Base-by-base conservation (phyloP, 2,329 filamentous ascomycete genomes). In the Plenodomus lindquistii region DNA sequence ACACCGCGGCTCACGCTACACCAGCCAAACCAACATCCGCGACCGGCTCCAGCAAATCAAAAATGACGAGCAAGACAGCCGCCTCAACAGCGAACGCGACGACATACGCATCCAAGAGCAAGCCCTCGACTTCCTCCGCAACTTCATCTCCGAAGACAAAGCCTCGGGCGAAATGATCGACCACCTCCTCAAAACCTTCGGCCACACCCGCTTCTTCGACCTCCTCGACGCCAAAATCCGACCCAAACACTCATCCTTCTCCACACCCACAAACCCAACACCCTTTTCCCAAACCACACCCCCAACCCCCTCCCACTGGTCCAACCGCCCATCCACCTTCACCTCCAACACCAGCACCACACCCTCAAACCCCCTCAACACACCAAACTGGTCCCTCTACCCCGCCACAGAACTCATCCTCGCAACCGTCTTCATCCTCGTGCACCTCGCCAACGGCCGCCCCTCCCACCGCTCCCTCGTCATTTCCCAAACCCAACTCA, bases 51-150 rank as follows among this genome's bases (percentile, higher is more conserved):
- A 73, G 24, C 71, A 74, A 4, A 75, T 78, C 20, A 66, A 85
- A 48, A 86, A 89, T 42, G 78, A 81, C 13, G 89, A 94, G 65
- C 75, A 86, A 38, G 87, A 88, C 53, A 82, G 85, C 18, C 78
- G 80, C 19, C 81, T 85, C 22, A 86, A 86, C 65, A 84, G 86
- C 16, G 83, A 87, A 43, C 85, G 85, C 57, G 88, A 96, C 57
- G 89, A 95, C 57, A 79, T 92, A 31, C 86, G 86, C 2, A 88
- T 97, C 21, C 93, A 97, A 73, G 91, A 96, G 67, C 92, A 97
- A 72, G 89, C 87, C 0, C 82, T 97, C 16, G 88, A 95, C 61
- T 87, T 97, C 60, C 84, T 99, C 54, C 84, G 93, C 45, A 99
- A 99, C 71, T 78, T 97, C 24, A 89, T 97, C 57, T 88, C 87